Evolutionary conservation across 805 yeast species (phyloP), one percentile per base, ranked within the genome.

Genomic region (Saturnispora serradocipensis): DNA sequence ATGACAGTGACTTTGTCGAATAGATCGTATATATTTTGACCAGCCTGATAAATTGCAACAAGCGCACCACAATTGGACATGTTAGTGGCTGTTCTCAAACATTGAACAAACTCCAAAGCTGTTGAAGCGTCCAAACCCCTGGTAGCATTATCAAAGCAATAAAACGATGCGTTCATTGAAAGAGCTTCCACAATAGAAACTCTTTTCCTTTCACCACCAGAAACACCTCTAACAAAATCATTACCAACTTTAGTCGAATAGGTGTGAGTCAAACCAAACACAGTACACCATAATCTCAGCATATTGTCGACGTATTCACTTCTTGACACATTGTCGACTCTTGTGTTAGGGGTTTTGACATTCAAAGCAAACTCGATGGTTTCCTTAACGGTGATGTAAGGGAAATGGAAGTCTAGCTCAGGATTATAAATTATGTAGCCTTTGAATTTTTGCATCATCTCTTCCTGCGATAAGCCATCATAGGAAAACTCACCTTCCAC

Each of bases 151-250:
- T 81, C 86, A 76, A 82, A 81, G 56, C 84, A 79, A 58, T 77
- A 80, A 28, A 80, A 68, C 2, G 78, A 71, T 5, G 78, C 81
- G 53, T 76, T 73, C 68, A 74, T 71, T 32, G 78, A 71, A 50
- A 77, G 69, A 4, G 80, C 85, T 66, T 81, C 87, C 10, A 81
- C 86, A 59, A 81, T 75, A 3, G 85, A 79, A 28, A 81, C 85
- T 70, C 87, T 78, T 70, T 82, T 81, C 61, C 86, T 70, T 68
- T 81, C 86, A 69, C 87, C 87, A 62, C 86, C 86, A 36, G 85
- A 80, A 44, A 81, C 66, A 67, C 87, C 87, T 67, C 85, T 75
- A 18, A 82, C 78, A 50, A 74, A 77, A 62, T 81, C 86, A 57
- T 78, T 75, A 62, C 86, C 86, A 52, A 81, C 86, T 53, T 77